Evolutionary conservation across 129 eudicot genomes (phyloP), one percentile per base, ranked within the genome.

Genomic region (Smallanthus sonchifolius): DNA sequence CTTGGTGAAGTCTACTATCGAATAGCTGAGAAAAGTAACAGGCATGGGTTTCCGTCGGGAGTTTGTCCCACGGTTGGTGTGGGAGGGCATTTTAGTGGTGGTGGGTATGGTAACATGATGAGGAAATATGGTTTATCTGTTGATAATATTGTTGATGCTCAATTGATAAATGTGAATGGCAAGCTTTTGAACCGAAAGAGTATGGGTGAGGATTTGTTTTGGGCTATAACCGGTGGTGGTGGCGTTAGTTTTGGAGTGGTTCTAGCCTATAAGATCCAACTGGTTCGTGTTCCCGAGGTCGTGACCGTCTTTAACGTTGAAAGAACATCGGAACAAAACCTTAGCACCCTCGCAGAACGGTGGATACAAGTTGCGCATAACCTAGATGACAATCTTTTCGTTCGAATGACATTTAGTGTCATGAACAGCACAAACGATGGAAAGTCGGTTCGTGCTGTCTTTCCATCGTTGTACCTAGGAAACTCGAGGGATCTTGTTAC

Each of bases 151-250:
- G 47, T 83, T 11, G 87, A 86, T 60, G 90, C 90, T 2, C 19
- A 73, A 14, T 16, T 86, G 3, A 28, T 83, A 0, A 77, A 78
- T 42, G 69, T 59, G 6, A 39, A 77, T 20, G 90, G 87, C 0
- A 28, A 10, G 7, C 8, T 86, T 39, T 43, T 63, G 66, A 32
- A 83, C 36, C 59, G 85, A 3, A 8, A 65, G 30, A 34, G 77
- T 4, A 86, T 86, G 90, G 87, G 90, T 2, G 90, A 83, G 72
- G 90, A 80, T 61, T 61, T 86, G 45, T 86, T 86, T 83, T 83
- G 90, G 90, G 87, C 87, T 2, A 83, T 86, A 35, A 77, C 83
- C 0, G 90, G 87, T 13, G 87, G 87, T 9, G 83, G 90, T 0
- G 90, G 81, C 13, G 79, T 76, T 15, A 86, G 87, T 57, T 86